phyloP scores from a whole-genome alignment of 169 alveolate genomes.

The Eimeria zaria region DNA sequence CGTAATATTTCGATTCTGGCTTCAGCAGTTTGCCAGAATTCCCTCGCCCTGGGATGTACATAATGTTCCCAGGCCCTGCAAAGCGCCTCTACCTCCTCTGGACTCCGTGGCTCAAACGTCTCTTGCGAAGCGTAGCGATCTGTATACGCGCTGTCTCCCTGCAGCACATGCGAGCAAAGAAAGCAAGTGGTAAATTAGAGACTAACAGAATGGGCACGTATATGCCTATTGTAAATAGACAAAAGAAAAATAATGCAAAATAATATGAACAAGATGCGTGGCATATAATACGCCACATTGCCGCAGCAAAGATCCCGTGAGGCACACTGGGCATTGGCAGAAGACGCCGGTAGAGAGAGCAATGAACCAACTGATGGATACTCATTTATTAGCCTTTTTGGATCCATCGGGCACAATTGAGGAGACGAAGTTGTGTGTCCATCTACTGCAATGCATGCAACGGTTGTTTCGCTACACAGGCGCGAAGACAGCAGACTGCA shows the following conservation, averaged over 20 bases:
- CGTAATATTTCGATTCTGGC: slow-evolving; percentile 92
- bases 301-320: neutral
- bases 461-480: neutral
- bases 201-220: neutral
- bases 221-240: neutral
- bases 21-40: slow-evolving; percentile 94
- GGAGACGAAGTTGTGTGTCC: neutral
- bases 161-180: neutral
- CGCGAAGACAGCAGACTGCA: neutral
- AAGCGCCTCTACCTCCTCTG: slow-evolving; percentile 93
- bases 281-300: neutral
- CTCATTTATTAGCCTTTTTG: neutral
- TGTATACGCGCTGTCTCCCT: slow-evolving; percentile 82
- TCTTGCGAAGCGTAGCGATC: slow-evolving; percentile 85
- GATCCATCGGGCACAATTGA: neutral
- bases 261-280: neutral
- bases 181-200: neutral
- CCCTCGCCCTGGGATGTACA: slow-evolving; percentile 96
- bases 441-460: neutral
- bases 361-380: neutral
- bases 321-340: neutral
- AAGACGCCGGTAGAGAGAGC: neutral
- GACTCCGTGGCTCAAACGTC: slow-evolving; percentile 91
- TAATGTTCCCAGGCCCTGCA: slow-evolving; percentile 96
- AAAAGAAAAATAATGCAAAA: neutral